phyloP scores from a whole-genome alignment of 176 grass and related monocot species.

The Aegilops umbellulata region DNA sequence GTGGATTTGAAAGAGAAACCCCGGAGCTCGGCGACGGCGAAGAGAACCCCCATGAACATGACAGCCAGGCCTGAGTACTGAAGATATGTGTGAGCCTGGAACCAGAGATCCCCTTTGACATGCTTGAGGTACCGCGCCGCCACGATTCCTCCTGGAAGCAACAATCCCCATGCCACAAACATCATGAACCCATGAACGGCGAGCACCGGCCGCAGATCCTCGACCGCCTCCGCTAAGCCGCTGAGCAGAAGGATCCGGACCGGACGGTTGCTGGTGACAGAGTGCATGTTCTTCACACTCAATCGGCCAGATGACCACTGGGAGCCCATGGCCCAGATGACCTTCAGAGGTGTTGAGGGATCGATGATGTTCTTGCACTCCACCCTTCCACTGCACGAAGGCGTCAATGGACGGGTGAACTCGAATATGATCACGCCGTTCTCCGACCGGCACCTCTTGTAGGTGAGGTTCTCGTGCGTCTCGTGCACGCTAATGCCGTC shows the following conservation, averaged over 20 bases:
- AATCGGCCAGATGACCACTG: constrained; percentile 60
- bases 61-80: constrained; percentile 73
- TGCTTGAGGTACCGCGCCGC: constrained; percentile 79
- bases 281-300: constrained; percentile 76
- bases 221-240: constrained; percentile 65
- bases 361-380: constrained; percentile 84
- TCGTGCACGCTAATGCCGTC: constrained; percentile 60
- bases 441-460: constrained; percentile 58
- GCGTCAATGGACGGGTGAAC: constrained; percentile 62
- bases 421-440: constrained; percentile 71
- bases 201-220: constrained; percentile 75
- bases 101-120: constrained; percentile 69
- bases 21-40: constrained; percentile 76
- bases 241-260: constrained; percentile 56
- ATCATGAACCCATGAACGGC: constrained; percentile 95
- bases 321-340: constrained; percentile 82
- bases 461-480: constrained; percentile 67
- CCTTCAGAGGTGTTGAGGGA: constrained; percentile 68
- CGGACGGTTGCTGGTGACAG: constrained; percentile 66
- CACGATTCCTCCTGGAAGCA: constrained; percentile 68
- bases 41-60: constrained; percentile 72
- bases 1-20: constrained; percentile 60
- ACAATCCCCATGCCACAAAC: constrained; percentile 86
- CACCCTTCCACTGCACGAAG: constrained; percentile 61
- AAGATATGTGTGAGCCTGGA: constrained; percentile 70